Percentiles rank a stretch among this genome's conserved stretches.
Conservation (phyloP, 1,284 basidiomycete species). For the Anthracocystis walkeri region DNA sequence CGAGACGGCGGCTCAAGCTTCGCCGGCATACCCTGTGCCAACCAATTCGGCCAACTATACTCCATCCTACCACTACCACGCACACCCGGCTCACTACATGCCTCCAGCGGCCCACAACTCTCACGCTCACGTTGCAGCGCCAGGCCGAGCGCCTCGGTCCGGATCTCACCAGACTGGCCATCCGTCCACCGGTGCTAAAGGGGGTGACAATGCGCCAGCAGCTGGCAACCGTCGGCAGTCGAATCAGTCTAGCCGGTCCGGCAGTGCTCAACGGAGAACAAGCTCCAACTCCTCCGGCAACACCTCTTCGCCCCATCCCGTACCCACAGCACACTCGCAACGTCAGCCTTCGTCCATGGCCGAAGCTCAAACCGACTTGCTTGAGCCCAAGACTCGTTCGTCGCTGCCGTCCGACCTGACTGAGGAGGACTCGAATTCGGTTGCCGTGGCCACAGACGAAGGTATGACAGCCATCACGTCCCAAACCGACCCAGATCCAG, state of each 20-base stretch:
- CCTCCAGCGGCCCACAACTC: conserved; percentile 21
- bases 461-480: conserved; percentile 1
- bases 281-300: conserved; percentile 37
- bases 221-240: conserved; percentile 24
- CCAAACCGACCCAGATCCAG: conserved; percentile 9
- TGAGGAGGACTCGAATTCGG: neutral
- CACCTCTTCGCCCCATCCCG: conserved; percentile 20
- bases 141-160: conserved; percentile 17
- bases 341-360: conserved; percentile 11
- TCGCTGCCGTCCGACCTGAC: conserved; percentile 7
- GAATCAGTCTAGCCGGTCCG: conserved; percentile 20
- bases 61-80: conserved; percentile 18
- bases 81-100: conserved; percentile 20
- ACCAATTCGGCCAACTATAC: conserved; percentile 20
- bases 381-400: neutral
- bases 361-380: conserved; percentile 1
- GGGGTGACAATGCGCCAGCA: conserved; percentile 12
- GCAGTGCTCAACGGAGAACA: conserved; percentile 9
- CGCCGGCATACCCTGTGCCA: conserved; percentile 19
- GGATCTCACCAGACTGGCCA: conserved; percentile 2
- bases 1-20: conserved; percentile 9
- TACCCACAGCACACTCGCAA: conserved; percentile 12
- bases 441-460: neutral
- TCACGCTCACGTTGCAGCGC: conserved; percentile 10
- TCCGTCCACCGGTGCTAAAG: conserved; percentile 1